Evolutionary conservation across 2,329 filamentous ascomycete genomes (phyloP).

Genomic region (Neonectria sp.): DNA sequence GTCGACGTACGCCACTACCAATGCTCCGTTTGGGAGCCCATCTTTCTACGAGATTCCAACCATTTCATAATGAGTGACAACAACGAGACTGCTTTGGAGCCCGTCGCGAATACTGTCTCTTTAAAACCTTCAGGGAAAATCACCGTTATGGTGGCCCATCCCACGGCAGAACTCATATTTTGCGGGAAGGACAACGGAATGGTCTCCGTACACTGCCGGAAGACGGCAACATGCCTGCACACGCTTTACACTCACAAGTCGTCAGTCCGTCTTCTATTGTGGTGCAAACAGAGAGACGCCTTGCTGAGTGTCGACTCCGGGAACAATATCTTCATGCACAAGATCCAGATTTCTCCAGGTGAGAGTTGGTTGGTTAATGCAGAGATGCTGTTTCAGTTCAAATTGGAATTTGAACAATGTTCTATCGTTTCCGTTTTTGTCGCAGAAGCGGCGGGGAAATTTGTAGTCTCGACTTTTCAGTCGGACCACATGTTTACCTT

Average conservation of each 20-base stretch:
- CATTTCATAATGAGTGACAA: constrained; percentile 48
- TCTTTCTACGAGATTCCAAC: constrained; percentile 44
- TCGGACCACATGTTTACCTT: constrained; percentile 51
- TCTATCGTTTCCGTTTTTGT: constrained; percentile 47
- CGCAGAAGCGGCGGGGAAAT: constrained; percentile 46
- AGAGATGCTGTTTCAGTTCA: constrained; percentile 37
- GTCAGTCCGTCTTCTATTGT: constrained; percentile 47
- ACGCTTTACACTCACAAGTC: constrained; percentile 50
- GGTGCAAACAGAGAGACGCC: constrained; percentile 41
- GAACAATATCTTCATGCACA: constrained; percentile 43
- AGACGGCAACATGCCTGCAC: constrained; percentile 33
- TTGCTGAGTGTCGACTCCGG: constrained; percentile 50
- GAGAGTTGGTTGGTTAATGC: constrained; percentile 28
- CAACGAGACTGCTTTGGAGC: constrained; percentile 39
- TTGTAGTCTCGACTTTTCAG: constrained; percentile 51
- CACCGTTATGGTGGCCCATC: constrained; percentile 48
- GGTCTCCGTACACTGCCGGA: constrained; percentile 49
- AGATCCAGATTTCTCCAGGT: constrained; percentile 31
- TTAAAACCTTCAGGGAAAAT: constrained; percentile 47
- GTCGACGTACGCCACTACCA: constrained; percentile 53
- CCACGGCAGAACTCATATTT: constrained; percentile 46
- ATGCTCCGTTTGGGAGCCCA: constrained; percentile 57
- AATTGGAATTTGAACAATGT: constrained; percentile 45
- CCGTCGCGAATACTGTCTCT: constrained; percentile 42
- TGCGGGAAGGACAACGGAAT: constrained; percentile 56